phyloP scores from a whole-genome alignment of 176 grass and related monocot genomes.

The Hyparrhenia diplandra region DNA sequence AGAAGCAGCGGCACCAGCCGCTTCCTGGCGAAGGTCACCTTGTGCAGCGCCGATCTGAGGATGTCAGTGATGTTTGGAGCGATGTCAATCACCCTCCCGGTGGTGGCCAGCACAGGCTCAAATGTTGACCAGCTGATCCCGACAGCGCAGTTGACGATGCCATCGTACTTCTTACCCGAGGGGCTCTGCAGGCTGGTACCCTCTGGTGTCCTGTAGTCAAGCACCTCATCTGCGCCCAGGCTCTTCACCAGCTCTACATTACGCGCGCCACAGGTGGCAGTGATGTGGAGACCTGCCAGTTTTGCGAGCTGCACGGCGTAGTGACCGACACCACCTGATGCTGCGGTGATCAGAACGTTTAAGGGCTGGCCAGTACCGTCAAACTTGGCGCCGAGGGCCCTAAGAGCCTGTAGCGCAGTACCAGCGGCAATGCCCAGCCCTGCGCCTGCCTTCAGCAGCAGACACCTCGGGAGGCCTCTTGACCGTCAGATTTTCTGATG shows the following conservation, averaged over 20 bases:
- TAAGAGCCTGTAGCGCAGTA: constrained; percentile 39
- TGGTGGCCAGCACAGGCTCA: constrained; percentile 23
- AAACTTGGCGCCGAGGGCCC: constrained; percentile 41
- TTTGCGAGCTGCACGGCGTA: constrained; percentile 57
- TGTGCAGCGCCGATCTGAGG: constrained; percentile 31
- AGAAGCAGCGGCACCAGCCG: constrained; percentile 39
- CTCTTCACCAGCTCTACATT: constrained; percentile 52
- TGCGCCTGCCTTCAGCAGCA: constrained; percentile 30
- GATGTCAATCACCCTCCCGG: constrained; percentile 54
- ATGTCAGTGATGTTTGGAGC: constrained; percentile 6
- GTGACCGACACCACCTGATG: constrained; percentile 51
- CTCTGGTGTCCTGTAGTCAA: constrained; percentile 59
- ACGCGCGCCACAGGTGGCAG: constrained; percentile 42
- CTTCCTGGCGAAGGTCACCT: constrained; percentile 36
- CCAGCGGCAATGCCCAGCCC: constrained; percentile 37
- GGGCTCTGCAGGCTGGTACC: constrained; percentile 53
- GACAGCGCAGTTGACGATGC: constrained; percentile 37
- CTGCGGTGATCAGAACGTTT: constrained; percentile 51
- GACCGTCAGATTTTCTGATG: constrained; percentile 24
- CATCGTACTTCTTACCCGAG: constrained; percentile 45
- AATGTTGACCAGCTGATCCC: constrained; percentile 49
- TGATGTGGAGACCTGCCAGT: constrained; percentile 50
- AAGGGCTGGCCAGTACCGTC: constrained; percentile 39
- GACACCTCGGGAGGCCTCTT: constrained; percentile 24
- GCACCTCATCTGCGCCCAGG: constrained; percentile 63